These are phyloP conservation scores for Penicillium crustosum DNA, from an alignment of 2,329 filamentous ascomycete genomes.

Conservation along the genomic window DNA sequence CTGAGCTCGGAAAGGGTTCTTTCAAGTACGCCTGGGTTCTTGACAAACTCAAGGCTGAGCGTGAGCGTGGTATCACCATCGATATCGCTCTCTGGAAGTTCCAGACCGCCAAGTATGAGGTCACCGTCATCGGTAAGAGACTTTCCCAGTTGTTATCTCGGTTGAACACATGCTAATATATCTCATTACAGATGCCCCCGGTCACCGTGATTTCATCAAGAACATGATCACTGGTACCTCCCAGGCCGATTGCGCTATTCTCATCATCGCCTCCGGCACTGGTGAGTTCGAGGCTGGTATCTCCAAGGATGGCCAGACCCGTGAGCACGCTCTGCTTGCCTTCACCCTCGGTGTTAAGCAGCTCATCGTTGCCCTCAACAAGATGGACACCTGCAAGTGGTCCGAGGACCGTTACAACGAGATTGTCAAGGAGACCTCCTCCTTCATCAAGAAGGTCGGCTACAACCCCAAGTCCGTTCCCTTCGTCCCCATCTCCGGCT, in stretches of 20 bases:
- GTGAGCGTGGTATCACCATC: conserved; percentile 99
- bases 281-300: conserved; percentile 99
- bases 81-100: conserved; percentile 99
- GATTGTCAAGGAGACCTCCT: conserved; percentile 99
- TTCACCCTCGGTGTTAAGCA: conserved; percentile 99
- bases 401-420: conserved; percentile 93
- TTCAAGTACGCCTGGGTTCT: conserved; percentile 99
- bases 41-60: conserved; percentile 99
- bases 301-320: conserved; percentile 99
- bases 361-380: conserved; percentile 99
- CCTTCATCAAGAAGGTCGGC: conserved; percentile 99
- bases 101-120: conserved; percentile 96
- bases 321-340: conserved; percentile 99
- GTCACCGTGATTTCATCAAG: conserved; percentile 99
- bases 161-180: conserved; percentile 12
- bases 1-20: conserved; percentile 98
- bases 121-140: conserved; percentile 88
- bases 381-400: conserved; percentile 99
- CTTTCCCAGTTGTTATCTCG: neutral
- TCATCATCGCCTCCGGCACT: conserved; percentile 99
- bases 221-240: conserved; percentile 99
- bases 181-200: conserved; percentile 72
- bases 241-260: conserved; percentile 98
- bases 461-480: conserved; percentile 99
- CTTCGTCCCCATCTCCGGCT: conserved; percentile 99